Evolutionary conservation across 331 rosid genomes (phyloP).

Genomic region (Malus hybrid): DNA sequence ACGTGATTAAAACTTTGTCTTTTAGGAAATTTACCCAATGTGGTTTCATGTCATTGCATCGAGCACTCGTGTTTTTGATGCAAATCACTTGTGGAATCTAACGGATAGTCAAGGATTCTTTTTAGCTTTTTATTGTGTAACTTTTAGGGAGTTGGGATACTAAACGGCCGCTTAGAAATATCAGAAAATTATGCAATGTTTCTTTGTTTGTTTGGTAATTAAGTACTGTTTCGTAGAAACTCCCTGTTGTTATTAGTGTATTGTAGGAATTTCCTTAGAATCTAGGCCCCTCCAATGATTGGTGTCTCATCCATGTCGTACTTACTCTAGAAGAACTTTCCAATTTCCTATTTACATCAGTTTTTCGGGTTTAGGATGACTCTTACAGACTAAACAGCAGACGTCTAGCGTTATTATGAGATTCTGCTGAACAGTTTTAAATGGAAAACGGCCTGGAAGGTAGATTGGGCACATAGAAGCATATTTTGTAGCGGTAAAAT

Average conservation of each 20-base stretch:
- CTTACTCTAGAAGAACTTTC: not conserved
- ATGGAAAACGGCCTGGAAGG: not conserved
- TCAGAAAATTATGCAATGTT: not conserved
- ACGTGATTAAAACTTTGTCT: not conserved
- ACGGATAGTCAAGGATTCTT: not conserved
- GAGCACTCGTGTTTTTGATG: not conserved
- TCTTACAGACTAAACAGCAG: not conserved
- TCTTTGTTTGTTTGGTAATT: not conserved
- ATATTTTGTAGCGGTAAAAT: not conserved
- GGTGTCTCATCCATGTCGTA: not conserved
- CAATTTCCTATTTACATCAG: not conserved
- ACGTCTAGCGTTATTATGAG: not conserved
- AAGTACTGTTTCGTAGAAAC: not conserved
- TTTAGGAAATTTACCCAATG: not conserved
- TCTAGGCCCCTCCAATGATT: not conserved
- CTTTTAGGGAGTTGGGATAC: not conserved
- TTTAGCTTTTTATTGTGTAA: not conserved
- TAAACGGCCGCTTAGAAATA: not conserved
- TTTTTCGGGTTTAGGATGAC: not conserved
- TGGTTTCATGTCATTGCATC: not conserved
- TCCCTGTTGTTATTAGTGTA: not conserved
- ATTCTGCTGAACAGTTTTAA: not conserved
- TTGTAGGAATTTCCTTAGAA: not conserved
- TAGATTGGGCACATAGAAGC: not conserved
- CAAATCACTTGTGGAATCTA: not conserved